Evolutionary conservation across 257 asterid genomes (phyloP), one percentile per base, ranked within the genome.

Genomic region (Rubia yunnanensis): DNA sequence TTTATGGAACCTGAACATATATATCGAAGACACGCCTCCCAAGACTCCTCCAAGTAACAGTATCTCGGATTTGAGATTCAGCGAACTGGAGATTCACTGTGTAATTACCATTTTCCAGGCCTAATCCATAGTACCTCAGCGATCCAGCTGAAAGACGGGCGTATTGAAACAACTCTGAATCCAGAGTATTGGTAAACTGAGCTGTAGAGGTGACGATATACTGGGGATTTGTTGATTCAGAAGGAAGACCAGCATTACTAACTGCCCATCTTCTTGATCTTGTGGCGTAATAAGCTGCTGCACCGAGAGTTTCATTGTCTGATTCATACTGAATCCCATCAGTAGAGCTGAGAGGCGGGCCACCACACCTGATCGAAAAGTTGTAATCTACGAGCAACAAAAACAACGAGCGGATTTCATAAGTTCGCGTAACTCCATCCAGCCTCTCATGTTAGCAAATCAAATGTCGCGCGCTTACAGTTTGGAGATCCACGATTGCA

Each of bases 1-100:
- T n/a, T n/a, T n/a, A n/a, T n/a, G 39, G 39, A 11, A 88, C 97
- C 97, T 90, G 97, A 64, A 85, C 73, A 61, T 88, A 91, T 52
- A 91, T 77, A 72, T 91, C 84, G 73, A 91, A 91, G 41, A 83
- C 64, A 28, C 95, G 95, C 72, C 89, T 84, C 72, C 97, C 97
- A 58, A 83, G 78, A 69, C 94, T 84, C 68, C 10, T 72, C 98
- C 95, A 88, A 59, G 22, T 27, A 30, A 24, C 48, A 57, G 74
- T 24, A 66, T 75, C 69, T 30, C 14, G 60, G 49, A 90, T 74
- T 70, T 27, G 63, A 6, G 70, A 44, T 81, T 91, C 96, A 0
- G 81, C 89, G 71, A 91, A 91, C 73, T 73, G 94, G 68, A 91
- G 87, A 38, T 14, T 75, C 67, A 88, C 81, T 1, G 79, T 84